Evolutionary conservation across 345 rosid genomes (phyloP), one percentile per base, ranked within the genome.

Genomic region (Raphanus sativus): DNA sequence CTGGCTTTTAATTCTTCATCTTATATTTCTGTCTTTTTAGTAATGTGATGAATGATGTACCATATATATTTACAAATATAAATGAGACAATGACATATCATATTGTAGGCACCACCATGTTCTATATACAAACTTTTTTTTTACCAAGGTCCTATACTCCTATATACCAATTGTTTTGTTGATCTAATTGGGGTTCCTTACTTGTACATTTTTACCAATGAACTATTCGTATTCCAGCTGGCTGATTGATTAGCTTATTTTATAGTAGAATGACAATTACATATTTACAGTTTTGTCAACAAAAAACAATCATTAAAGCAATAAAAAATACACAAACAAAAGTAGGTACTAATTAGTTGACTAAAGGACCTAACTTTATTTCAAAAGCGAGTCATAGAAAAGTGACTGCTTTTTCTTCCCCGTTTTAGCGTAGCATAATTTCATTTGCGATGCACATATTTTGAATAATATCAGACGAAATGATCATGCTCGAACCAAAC

Each of bases 331-430:
- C 17, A 48, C 48, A 77, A 45, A 73, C 73, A 54, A 67, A 73
- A 61, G 69, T 73, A 10, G 82, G 73, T 68, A 52, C 63, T 67
- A 67, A 67, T 61, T 73, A 67, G 82, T 73, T 78, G 78, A 78
- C 77, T 28, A 34, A 61, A 73, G 34, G 60, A 67, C 71, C 28
- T 0, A 67, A 28, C 74, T 79, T 79, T 68, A 32, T 36, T n/a
- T 72, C 6, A 59, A 73, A 73, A 67, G 77, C 48, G 64, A 67
- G 75, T 73, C 60, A 26, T 26, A 32, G 13, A 73, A 73, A 62
- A 79, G 74, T 33, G 76, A 50, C 65, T 50, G 1, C 6, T 71
- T 66, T 56, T 48, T 60, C 42, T 30, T 65, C 25, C 69, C 60
- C 34, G 9, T 66, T 72, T 42, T 8, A 76, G 52, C 11, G 75